Base-by-base conservation (phyloP, 805 yeast genomes). In the Blastobotrys attinorum region DNA sequence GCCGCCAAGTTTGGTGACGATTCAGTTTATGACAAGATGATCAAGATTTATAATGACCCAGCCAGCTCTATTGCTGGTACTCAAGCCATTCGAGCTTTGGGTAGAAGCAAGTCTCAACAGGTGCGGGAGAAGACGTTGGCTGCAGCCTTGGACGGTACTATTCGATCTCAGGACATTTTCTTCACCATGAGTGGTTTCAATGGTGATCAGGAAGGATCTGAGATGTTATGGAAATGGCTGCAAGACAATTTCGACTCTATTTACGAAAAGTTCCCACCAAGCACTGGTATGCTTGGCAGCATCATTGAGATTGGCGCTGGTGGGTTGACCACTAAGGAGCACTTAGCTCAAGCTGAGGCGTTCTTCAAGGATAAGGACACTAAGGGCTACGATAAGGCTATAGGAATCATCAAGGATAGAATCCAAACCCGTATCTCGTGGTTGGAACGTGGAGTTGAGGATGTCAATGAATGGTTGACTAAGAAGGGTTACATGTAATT, bases 101-200 rank as follows among this genome's bases (percentile, higher is more conserved):
- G 95, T 56, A 60, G 71, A 50, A 79, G 82, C 56, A 73, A 68
- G 46, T 73, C 76, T 42, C 63, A 68, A 2, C 66, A 68, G 42
- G 63, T 80, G 42, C 67, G 77, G 45, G 65, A 75, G 54, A 76
- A 76, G 68, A 75, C 84, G 4, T 65, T 80, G 22, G 70, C 64
- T 2, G 69, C 71, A 57, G 60, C 80, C 50, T 72, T 81, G 49
- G 76, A 79, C 49, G 81, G 81, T 25, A 67, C 70, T 34, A 69
- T 83, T 47, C 75, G 77, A 53, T 45, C 62, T 8, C 94, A 85
- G 68, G 95, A 85, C 61, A 73, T 82, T 43, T 78, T 78, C 65
- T 72, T 78, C 52, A 94, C 95, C 51, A 71, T 90, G 77, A 75
- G 68, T 48, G 89, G 92, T 35, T 67, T 86, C 68, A 70, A 82